Percentiles rank a stretch among this genome's conserved stretches.
These are phyloP conservation scores for Sporothrix schenckii DNA, from an alignment of 2,329 filamentous ascomycete species.

Conservation along the genomic window DNA sequence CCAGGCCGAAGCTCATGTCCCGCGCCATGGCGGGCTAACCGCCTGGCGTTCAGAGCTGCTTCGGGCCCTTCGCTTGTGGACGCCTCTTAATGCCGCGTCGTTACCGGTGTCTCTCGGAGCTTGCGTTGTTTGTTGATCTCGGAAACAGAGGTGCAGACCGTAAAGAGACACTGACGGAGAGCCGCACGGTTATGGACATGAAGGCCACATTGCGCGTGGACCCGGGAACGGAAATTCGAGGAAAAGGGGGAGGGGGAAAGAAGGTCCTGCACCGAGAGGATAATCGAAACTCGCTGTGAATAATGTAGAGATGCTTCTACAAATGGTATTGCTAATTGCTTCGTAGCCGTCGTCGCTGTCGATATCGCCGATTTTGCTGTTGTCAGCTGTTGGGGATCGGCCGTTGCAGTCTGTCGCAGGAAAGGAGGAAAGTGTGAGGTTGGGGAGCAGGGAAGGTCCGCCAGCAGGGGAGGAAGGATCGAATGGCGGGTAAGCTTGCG, in stretches of 20 bases:
- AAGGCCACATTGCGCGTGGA: slow-evolving; percentile 25
- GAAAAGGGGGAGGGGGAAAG: background rate
- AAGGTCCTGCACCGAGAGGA: background rate
- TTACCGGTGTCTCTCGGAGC: background rate
- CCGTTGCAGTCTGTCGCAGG: slow-evolving; percentile 6
- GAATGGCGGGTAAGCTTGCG: slow-evolving; percentile 21
- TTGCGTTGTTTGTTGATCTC: background rate
- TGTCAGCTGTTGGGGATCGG: slow-evolving; percentile 13
- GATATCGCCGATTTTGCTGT: background rate
- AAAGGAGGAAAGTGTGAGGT: slow-evolving; percentile 14
- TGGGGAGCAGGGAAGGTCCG: slow-evolving; percentile 6
- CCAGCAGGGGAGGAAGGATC: slow-evolving; percentile 24
- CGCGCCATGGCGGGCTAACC: slow-evolving; percentile 30
- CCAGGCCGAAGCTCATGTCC: slow-evolving; percentile 12
- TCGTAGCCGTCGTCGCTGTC: background rate
- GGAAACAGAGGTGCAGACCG: background rate
- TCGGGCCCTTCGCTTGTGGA: background rate
- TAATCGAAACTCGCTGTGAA: slow-evolving; percentile 4
- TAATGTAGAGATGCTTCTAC: slow-evolving; percentile 9
- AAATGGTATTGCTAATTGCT: slow-evolving; percentile 3
- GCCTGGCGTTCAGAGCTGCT: background rate
- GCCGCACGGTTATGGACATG: slow-evolving; percentile 32
- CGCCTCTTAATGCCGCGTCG: background rate
- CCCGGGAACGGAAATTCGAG: slow-evolving; percentile 5
- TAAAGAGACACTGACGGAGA: slow-evolving; percentile 14